Evolutionary conservation across 306 rosid species (phyloP), one percentile per base, ranked within the genome.

Genomic region (Begonia fuchsioides): DNA sequence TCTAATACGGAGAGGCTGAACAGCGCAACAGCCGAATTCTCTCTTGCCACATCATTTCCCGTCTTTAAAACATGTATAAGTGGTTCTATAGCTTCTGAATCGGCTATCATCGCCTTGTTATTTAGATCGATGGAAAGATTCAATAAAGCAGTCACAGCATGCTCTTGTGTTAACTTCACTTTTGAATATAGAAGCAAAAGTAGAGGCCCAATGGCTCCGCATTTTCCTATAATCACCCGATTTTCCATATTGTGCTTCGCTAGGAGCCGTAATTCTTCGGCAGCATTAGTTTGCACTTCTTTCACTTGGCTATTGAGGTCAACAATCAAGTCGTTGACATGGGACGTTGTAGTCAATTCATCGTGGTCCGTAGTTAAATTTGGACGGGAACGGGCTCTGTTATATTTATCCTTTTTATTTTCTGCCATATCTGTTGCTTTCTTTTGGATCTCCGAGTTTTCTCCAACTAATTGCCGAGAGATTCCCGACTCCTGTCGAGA

Each of bases 81-180:
- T 41, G 94, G 87, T 50, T 84, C 95, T 64, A 84, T 70, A 3
- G 90, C 87, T 57, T 90, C 93, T 19, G 81, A 77, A 67, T 81
- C 77, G 41, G 77, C 86, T 66, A 90, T 81, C 84, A 74, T 69
- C 40, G 76, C 68, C 72, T 84, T 90, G 65, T 81, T 90, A 40
- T 67, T 66, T 53, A 81, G 81, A 50, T 77, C 50, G 47, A 90
- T 84, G 17, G 97, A 90, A 52, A 90, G 67, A 63, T 90, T 90
- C 77, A 90, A 72, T 18, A 90, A 70, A 45, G 95, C 87, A 49
- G 95, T 90, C 65, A 84, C 97, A 18, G 97, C 82, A 65, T 90
- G 97, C 68, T 90, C 95, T 65, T 90, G 97, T 45, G 72, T 76
- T 64, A 52, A 17, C 74, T 76, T 72, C 57, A 18, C 43, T 3